A percentile compares a stretch with the other conserved stretches of the same genome.
Conservation (phyloP, 2,329 filamentous ascomycete species). For the Alternaria novae-zelandiae region DNA sequence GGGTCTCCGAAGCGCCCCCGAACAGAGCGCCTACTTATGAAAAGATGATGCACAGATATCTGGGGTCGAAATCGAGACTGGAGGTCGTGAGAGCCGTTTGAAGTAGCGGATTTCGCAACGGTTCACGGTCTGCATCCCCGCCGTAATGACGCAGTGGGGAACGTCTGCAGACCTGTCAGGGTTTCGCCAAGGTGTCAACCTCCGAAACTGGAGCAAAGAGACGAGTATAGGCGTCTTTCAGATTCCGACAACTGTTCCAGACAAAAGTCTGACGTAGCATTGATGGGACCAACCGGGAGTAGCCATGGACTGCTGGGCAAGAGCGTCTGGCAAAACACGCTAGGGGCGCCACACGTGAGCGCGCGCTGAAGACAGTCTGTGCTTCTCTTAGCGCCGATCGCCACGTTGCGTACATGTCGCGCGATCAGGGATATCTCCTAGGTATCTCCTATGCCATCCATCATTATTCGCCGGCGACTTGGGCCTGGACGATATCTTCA, state of each 20-base stretch:
- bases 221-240: background rate
- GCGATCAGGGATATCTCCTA: background rate
- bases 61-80: background rate
- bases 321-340: background rate
- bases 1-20: background rate
- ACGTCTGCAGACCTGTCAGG: background rate
- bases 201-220: background rate
- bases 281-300: background rate
- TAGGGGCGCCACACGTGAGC: slow-evolving; percentile 5
- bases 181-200: slow-evolving; percentile 3
- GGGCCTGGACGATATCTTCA: background rate
- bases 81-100: background rate
- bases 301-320: background rate
- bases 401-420: background rate
- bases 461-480: background rate
- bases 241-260: background rate
- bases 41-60: background rate
- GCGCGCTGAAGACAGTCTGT: slow-evolving; percentile 6
- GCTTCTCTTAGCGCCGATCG: background rate
- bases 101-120: background rate
- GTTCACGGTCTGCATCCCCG: background rate
- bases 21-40: background rate
- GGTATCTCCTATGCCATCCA: slow-evolving; percentile 1
- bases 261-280: background rate
- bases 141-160: background rate